A percentile compares a stretch with the other conserved stretches of the same genome.
Evolutionary conservation across 148 eudicot species (phyloP).

Genomic region (Rheum nobile): DNA sequence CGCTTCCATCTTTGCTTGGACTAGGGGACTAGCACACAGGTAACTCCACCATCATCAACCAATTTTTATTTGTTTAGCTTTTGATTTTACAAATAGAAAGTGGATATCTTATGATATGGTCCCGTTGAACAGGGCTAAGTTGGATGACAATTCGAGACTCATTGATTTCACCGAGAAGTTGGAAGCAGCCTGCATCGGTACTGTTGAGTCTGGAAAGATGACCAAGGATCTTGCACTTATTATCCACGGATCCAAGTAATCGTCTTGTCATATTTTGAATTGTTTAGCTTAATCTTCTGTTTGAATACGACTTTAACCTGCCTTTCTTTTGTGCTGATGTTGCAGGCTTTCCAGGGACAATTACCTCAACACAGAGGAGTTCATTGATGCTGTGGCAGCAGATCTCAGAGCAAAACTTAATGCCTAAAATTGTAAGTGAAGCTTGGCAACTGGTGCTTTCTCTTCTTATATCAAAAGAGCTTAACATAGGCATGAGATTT

Average conservation of each 20-base stretch:
- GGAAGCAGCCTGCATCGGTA: slow-evolving; percentile 77
- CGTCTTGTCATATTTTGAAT: not conserved
- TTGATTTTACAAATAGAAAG: not conserved
- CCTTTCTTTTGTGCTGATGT: not conserved
- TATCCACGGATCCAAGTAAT: slow-evolving; percentile 64
- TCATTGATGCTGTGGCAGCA: slow-evolving; percentile 77
- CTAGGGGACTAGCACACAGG: slow-evolving; percentile 92
- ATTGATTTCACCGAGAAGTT: slow-evolving; percentile 66
- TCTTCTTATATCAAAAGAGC: not conserved
- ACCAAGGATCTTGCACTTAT: slow-evolving; percentile 93
- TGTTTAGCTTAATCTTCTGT: not conserved
- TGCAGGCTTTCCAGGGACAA: slow-evolving; percentile 53
- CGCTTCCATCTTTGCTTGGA: slow-evolving; percentile 94
- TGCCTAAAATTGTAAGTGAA: slow-evolving; percentile 6
- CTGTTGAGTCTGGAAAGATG: slow-evolving; percentile 89
- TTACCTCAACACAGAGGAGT: slow-evolving; percentile 83
- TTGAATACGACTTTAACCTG: not conserved
- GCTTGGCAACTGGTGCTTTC: not conserved
- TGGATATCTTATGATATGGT: no score
- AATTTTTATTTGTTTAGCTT: not conserved
- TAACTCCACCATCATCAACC: slow-evolving; percentile 6
- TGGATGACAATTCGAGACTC: slow-evolving; percentile 55
- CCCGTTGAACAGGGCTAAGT: slow-evolving; percentile 47
- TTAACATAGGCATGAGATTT: not conserved
- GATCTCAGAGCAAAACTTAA: slow-evolving; percentile 67